phyloP scores from a whole-genome alignment of 192 early-diverging fungal genomes.

The Coemansia sp. region DNA sequence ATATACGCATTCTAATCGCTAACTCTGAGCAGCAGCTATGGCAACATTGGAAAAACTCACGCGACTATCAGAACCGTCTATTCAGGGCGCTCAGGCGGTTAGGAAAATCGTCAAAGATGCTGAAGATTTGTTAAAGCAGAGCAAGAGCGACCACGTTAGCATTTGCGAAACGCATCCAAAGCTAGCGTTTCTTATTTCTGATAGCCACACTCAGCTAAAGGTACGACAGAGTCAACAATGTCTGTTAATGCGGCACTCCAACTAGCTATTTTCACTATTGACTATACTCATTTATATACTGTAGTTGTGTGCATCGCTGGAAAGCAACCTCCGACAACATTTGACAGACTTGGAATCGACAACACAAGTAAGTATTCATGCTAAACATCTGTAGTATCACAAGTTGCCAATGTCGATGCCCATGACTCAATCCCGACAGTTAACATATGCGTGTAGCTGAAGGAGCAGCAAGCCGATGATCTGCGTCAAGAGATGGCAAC shows the following conservation, averaged over 20 bases:
- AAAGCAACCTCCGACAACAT: slow-evolving; percentile 23
- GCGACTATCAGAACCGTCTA: slow-evolving; percentile 51
- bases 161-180: slow-evolving; percentile 47
- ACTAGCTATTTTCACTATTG: not conserved
- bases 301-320: slow-evolving; percentile 27
- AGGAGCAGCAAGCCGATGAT: slow-evolving; percentile 33
- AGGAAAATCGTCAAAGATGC: slow-evolving; percentile 23
- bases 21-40: slow-evolving; percentile 15
- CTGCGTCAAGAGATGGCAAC: slow-evolving; percentile 42
- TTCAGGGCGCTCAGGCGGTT: slow-evolving; percentile 40
- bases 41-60: slow-evolving; percentile 48
- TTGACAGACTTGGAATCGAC: slow-evolving; percentile 26
- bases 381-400: not conserved
- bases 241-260: not conserved
- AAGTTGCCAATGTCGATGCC: not conserved
- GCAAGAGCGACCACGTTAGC: slow-evolving; percentile 22
- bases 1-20: not conserved
- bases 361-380: slow-evolving; percentile 3
- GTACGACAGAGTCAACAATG: not conserved
- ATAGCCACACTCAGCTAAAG: slow-evolving; percentile 35
- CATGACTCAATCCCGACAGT: too few species aligned
- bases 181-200: slow-evolving; percentile 42
- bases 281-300: not conserved
- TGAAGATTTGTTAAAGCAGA: slow-evolving; percentile 24
- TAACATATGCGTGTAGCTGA: slow-evolving; percentile 3